Conservation (phyloP, 169 alveolate genomes). For the Cryptosporidium viatorum region DNA sequence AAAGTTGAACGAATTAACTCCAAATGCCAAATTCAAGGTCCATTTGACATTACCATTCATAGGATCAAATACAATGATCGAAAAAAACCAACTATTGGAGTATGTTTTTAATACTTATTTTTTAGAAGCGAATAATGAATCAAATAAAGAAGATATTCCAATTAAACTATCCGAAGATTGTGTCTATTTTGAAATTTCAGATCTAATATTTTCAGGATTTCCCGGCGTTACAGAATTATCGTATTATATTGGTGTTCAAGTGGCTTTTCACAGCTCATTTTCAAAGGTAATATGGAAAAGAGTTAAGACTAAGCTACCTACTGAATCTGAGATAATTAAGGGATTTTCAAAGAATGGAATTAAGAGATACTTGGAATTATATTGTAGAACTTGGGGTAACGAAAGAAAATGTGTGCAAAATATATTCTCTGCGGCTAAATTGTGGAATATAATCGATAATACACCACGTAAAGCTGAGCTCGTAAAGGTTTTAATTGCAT, state of each 20-base stretch:
- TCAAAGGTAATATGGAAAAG: slow-evolving; percentile 10
- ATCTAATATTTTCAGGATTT: background rate
- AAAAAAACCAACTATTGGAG: background rate
- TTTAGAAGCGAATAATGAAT: background rate
- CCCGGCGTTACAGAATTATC: slow-evolving; percentile 36
- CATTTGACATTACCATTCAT: slow-evolving; percentile 6
- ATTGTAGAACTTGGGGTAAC: slow-evolving; percentile 22
- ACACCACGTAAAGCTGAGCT: slow-evolving; percentile 8
- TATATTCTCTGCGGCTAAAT: slow-evolving; percentile 1
- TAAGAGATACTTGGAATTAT: background rate
- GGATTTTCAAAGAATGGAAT: slow-evolving; percentile 38
- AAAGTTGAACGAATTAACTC: background rate
- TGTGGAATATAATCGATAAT: slow-evolving; percentile 22
- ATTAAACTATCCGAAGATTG: background rate
- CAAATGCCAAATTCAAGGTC: background rate
- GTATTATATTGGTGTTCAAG: slow-evolving; percentile 20
- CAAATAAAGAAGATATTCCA: background rate
- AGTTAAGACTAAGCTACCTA: slow-evolving; percentile 3
- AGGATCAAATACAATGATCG: background rate
- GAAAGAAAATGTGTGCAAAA: slow-evolving; percentile 11
- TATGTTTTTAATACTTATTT: background rate
- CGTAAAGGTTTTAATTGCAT: background rate
- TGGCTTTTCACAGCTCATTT: background rate
- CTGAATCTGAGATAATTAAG: slow-evolving; percentile 7
- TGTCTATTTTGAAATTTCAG: background rate